Percentiles rank a stretch among this genome's conserved stretches.
phyloP scores from a whole-genome alignment of 192 early-diverging fungal species.

The Glomus cerebriforme region DNA sequence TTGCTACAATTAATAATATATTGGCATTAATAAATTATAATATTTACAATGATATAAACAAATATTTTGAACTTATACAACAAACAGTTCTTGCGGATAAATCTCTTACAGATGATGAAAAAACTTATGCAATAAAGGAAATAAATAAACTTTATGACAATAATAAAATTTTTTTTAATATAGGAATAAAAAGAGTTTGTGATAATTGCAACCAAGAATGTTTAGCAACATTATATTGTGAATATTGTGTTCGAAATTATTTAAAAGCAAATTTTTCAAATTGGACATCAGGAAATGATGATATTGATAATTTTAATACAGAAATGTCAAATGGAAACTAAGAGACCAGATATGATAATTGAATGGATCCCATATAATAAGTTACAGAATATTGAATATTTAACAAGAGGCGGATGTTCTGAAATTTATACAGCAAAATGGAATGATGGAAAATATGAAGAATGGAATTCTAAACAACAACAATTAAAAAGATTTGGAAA shows the following conservation, averaged over 20 bases:
- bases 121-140: too few species aligned
- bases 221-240: not conserved
- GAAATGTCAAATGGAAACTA: not conserved
- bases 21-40: too few species aligned
- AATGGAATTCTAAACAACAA: not conserved
- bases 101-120: too few species aligned
- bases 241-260: not conserved
- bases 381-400: not conserved
- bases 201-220: too few species aligned
- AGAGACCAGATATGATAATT: not conserved
- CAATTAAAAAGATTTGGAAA: not conserved
- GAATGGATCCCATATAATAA: conserved; percentile 9
- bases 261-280: not conserved
- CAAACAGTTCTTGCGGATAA: too few species aligned
- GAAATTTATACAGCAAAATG: not conserved
- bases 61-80: too few species aligned
- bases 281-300: not conserved
- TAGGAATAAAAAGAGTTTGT: too few species aligned
- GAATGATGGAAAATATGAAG: not conserved
- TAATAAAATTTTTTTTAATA: too few species aligned
- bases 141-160: too few species aligned
- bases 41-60: too few species aligned
- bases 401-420: not conserved
- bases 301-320: not conserved
- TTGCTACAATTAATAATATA: too few species aligned